These are phyloP conservation scores for Casuarina cunninghamiana DNA, from an alignment of 306 rosid species.

Conservation along the genomic window DNA sequence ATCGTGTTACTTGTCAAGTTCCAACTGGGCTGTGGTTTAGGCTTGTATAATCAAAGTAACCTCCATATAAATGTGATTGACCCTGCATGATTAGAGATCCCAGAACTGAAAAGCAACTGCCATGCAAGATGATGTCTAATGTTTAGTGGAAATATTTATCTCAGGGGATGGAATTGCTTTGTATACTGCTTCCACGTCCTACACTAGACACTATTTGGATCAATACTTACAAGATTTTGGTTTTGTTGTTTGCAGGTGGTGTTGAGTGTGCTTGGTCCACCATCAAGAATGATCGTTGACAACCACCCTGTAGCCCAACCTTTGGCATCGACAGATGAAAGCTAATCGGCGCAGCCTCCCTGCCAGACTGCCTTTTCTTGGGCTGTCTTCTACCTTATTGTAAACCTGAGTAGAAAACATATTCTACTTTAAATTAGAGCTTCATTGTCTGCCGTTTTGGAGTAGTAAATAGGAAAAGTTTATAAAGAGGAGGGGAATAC, in stretches of 20 bases:
- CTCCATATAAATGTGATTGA: not conserved
- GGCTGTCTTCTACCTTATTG: not conserved
- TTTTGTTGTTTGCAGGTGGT: slow-evolving; percentile 55
- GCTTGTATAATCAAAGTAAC: not conserved
- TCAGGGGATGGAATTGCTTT: not conserved
- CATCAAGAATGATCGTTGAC: slow-evolving; percentile 37
- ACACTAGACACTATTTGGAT: not conserved
- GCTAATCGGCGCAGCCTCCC: slow-evolving; percentile 12
- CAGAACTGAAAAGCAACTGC: not conserved
- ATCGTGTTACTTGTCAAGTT: not conserved
- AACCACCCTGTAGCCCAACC: slow-evolving; percentile 39
- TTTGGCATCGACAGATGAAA: slow-evolving; percentile 29
- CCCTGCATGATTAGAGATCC: not conserved
- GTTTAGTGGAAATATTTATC: not conserved
- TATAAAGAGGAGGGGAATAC: not conserved
- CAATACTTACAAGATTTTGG: slow-evolving; percentile 4
- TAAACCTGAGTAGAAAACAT: not conserved
- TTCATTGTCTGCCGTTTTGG: not conserved
- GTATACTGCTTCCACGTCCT: not conserved
- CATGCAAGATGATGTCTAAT: not conserved
- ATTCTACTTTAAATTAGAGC: not conserved
- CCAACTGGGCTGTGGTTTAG: not conserved
- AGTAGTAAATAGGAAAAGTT: not conserved
- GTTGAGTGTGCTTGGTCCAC: slow-evolving; percentile 87
- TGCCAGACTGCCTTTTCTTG: not conserved